Evolutionary conservation across 345 rosid species (phyloP), one percentile per base, ranked within the genome.

Genomic region (Syzygium jambos): DNA sequence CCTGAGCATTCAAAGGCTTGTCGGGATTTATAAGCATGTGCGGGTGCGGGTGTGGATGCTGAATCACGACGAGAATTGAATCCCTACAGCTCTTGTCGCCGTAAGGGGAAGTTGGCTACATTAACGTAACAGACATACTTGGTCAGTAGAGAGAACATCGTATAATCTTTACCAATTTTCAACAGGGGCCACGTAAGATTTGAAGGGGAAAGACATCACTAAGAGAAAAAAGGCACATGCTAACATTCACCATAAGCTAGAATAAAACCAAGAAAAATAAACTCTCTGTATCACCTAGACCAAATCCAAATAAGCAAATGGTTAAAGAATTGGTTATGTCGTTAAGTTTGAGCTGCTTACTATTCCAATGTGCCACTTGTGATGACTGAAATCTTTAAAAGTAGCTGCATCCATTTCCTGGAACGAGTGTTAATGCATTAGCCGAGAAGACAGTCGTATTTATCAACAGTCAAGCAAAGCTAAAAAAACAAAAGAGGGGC

Each of bases 391-490:
- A 86, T 93, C 97, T 90, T 86, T 93, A 90, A 96, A 97, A 80
- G 94, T 90, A 41, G 93, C 94, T 21, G 96, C 94, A 83, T 96
- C 99, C 98, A 97, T 96, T 93, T 97, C 98, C 99, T 96, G 93
- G 87, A 90, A 84, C 41, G 49, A 80, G 30, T 87, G 9, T 41
- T 78, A 52, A 73, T n/a, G 16, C 7, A 27, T 89, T 85, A 86
- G 61, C 86, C 2, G 27, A 84, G 59, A 84, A 52, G 59, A 34
- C 9, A 43, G 9, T 10, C 14, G 27, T 29, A 52, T 84, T 29
- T 19, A 84, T 84, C 27, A 55, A 51, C n/a, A 53, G 52, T 73
- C 82, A 2, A 73, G 82, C 82, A 73, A 73, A 22, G 82, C 78
- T 68, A 2, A 68, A 68, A 68, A 68, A 4, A 68, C 25, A 34